phyloP scores from a whole-genome alignment of 2,329 filamentous ascomycete genomes.

The Annulohypoxylon truncatum region DNA sequence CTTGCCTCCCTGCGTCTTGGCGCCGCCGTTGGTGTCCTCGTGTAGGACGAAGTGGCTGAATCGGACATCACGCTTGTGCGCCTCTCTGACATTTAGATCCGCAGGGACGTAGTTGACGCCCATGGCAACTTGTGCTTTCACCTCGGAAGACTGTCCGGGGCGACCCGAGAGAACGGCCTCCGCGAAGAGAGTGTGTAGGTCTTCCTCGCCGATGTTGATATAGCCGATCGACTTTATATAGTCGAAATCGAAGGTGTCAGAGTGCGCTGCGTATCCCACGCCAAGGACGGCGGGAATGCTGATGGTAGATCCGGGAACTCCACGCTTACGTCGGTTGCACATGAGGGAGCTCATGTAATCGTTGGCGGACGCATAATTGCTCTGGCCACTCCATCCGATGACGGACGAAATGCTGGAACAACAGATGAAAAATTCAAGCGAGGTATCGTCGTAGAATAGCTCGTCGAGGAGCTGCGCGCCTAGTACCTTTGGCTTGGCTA shows the following conservation, averaged over 20 bases:
- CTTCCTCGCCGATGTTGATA: conserved; percentile 5
- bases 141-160: background rate
- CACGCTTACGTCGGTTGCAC: conserved; percentile 9
- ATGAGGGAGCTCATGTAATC: conserved; percentile 5
- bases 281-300: conserved; percentile 3
- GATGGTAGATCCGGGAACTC: background rate
- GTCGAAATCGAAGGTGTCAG: background rate
- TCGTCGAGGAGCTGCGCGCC: conserved; percentile 50
- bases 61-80: conserved; percentile 9
- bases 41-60: conserved; percentile 5
- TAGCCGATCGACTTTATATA: conserved; percentile 8
- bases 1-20: background rate
- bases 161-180: conserved; percentile 5
- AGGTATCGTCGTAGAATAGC: conserved; percentile 40
- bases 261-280: conserved; percentile 4
- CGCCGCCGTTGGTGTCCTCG: background rate
- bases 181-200: conserved; percentile 2
- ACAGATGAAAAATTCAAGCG: conserved; percentile 11
- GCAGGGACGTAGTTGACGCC: conserved; percentile 6
- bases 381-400: conserved; percentile 7
- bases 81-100: conserved; percentile 6
- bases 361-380: conserved; percentile 8
- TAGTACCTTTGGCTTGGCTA: conserved; percentile 51
- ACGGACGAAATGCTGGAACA: conserved; percentile 8
- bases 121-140: conserved; percentile 7